These are phyloP conservation scores for Penicillium sp. DNA, from an alignment of 2,329 filamentous ascomycete genomes.

Conservation along the genomic window DNA sequence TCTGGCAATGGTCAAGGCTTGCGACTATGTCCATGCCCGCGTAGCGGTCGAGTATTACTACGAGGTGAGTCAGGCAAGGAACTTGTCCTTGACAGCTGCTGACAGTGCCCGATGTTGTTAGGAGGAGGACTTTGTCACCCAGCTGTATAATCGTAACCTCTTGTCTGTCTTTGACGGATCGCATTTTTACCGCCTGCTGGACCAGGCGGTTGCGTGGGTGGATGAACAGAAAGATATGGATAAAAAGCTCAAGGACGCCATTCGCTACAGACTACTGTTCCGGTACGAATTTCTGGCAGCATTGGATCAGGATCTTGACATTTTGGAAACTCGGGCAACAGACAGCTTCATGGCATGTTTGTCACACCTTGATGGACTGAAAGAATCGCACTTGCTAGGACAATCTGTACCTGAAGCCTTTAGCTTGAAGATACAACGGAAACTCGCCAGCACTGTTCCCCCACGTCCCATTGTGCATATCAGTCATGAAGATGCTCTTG, in stretches of 20 bases:
- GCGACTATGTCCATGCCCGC: constrained; percentile 72
- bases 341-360: constrained; percentile 35
- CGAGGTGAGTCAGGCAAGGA: constrained; percentile 59
- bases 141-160: constrained; percentile 80
- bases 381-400: constrained; percentile 62
- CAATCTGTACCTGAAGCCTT: constrained; percentile 74
- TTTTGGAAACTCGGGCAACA: constrained; percentile 31
- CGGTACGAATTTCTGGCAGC: constrained; percentile 53
- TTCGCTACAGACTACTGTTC: constrained; percentile 66
- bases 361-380: constrained; percentile 55
- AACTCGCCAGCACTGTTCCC: constrained; percentile 88
- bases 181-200: constrained; percentile 57
- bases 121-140: constrained; percentile 96
- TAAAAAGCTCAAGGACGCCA: constrained; percentile 50
- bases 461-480: constrained; percentile 84
- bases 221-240: constrained; percentile 37
- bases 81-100: constrained; percentile 7
- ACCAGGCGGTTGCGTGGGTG: constrained; percentile 57
- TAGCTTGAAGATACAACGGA: constrained; percentile 86
- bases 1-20: constrained; percentile 78
- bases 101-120: constrained; percentile 36
- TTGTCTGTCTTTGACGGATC: constrained; percentile 63
- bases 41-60: constrained; percentile 86
- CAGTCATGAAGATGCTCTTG: constrained; percentile 69
- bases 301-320: constrained; percentile 39